Base-by-base conservation (phyloP, 2,329 filamentous ascomycete genomes). In the Gaeumannomyces sp. region DNA sequence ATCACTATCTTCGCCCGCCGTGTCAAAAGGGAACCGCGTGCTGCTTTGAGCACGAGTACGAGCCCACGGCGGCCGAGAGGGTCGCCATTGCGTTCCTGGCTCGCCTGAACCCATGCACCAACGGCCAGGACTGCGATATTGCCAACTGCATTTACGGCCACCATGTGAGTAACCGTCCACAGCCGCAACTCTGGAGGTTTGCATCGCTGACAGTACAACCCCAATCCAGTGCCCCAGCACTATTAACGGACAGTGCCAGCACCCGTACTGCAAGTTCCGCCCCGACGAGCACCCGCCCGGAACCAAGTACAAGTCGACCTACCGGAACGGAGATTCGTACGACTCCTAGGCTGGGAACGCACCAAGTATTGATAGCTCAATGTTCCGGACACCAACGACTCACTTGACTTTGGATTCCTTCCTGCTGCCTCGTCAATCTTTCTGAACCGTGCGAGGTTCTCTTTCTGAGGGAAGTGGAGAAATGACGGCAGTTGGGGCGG, bases 131-230 rank as follows among this genome's bases (percentile, higher is more conserved):
- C n/a, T 88, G 85, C 68, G 80, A 83, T 8, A 74, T 80, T 4
- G 78, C 81, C 1, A 81, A 83, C 67, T 88, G 85, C 71, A 87
- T 88, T 66, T 88, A 88, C 69, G 85, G 85, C 3, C 85, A 88
- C 71, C 81, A 88, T 70, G 83, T 85, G 71, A 76, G 83, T 78
- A 1, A 19, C 1, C 14, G 2, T 38, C 35, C 14, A 16, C 35
- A 38, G 14, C 19, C 14, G 35, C 29, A 19, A 25, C 14, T 11
- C 14, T 5, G 3, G 35, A 19, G 35, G 35, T 38, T 3, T 14
- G 3, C 19, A 60, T 3, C 14, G 16, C 35, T 38, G 19, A 38
- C 35, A 19, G 35, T 13, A 33, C 8, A 33, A 38, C 22, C 13
- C 35, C 29, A 35, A 4, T 22, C 14, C 64, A 85, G 83, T 86